A percentile compares a stretch with the other conserved stretches of the same genome.
Conservation (phyloP, 345 rosid genomes). For the Eucalyptus tenuipes region DNA sequence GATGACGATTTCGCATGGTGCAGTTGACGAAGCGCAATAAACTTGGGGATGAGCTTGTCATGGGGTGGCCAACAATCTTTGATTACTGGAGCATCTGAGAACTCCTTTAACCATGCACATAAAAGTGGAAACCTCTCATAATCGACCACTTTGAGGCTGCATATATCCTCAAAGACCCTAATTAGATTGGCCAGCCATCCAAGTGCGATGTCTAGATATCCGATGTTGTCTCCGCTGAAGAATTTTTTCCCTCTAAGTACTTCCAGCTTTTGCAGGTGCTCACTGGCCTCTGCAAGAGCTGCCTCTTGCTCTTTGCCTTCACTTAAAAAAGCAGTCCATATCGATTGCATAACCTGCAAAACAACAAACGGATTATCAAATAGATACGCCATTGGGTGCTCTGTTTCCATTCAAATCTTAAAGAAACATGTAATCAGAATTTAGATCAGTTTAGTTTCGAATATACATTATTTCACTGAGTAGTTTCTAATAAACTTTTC, state of each 20-base stretch:
- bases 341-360: background rate
- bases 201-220: background rate
- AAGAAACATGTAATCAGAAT: background rate
- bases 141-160: background rate
- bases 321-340: background rate
- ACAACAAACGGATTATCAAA: background rate
- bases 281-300: background rate
- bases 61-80: background rate
- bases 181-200: background rate
- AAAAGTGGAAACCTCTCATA: background rate
- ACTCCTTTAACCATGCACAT: background rate
- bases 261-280: background rate
- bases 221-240: conserved; percentile 3
- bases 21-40: background rate
- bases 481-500: background rate
- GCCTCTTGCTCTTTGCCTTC: background rate
- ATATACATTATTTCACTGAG: background rate
- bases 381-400: background rate
- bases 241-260: background rate
- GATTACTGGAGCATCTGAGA: background rate
- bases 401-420: background rate
- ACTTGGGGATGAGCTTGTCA: background rate
- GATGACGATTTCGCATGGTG: background rate
- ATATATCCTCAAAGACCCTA: background rate
- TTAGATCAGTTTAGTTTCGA: background rate